Evolutionary conservation across 2,329 filamentous ascomycete species (phyloP), one percentile per base, ranked within the genome.

Genomic region (Sporothrix variecibatus): DNA sequence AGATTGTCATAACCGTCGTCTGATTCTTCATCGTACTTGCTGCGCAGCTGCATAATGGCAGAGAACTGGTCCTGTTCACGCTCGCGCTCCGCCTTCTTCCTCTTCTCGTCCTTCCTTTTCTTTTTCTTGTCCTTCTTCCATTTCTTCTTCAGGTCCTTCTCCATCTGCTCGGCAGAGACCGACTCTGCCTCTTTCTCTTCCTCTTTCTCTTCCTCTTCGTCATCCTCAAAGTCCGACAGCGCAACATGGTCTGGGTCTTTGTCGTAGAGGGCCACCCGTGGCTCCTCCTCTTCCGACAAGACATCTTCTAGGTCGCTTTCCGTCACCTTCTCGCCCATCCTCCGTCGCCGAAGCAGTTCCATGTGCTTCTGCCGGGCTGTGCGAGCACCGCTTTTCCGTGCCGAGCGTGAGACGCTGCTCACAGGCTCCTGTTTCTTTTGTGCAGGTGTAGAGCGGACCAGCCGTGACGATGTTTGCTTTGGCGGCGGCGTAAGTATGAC

Each of bases 161-260:
- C 62, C 62, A 67, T 67, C n/a, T 67, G 62, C 38, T 67, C 62
- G 2, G 38, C 62, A 20, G 62, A 67, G 38, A 67, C 62, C 4
- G 38, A 23, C 23, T 70, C 15, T 12, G 23, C 40, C 17, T 67
- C 20, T 6, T 26, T 28, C 64, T 43, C 51, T 20, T 68, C 71
- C 15, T 71, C 70, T 7, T 62, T 5, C 15, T 58, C 40, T 20
- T 70, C 38, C 20, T 79, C 78, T n/a, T 81, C 80, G 8, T 82
- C 81, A 26, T 82, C 81, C 15, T 81, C 79, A 72, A 82, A 82
- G 46, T 81, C 79, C 1, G 76, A 76, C 26, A 82, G 76, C 1
- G 78, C 80, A 0, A 76, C 70, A 40, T 78, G 70, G 11, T 80
- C 79, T 2, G 80, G 77, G 51, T 81, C 80, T 2, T 77, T 79